Conservation (phyloP, 2,329 filamentous ascomycete genomes). For the Xylariaceae sp. region DNA sequence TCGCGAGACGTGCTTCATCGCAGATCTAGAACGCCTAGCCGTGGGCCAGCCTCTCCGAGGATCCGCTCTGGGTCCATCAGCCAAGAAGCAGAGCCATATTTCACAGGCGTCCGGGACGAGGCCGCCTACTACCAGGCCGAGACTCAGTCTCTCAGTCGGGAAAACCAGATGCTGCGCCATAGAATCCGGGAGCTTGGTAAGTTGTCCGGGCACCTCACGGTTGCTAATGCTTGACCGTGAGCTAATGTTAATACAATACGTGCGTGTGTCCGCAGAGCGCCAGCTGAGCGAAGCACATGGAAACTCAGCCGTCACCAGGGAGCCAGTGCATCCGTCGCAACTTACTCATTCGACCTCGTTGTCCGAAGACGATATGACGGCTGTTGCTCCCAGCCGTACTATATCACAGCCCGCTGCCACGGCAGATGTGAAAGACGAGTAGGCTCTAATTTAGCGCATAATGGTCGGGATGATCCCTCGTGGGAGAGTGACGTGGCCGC, state of each 20-base stretch:
- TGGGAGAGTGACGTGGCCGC: not conserved
- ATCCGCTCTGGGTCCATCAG: constrained; percentile 54
- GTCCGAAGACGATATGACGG: not conserved
- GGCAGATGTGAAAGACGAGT: not conserved
- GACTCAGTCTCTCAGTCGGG: constrained; percentile 68
- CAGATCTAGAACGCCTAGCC: constrained; percentile 55
- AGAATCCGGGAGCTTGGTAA: constrained; percentile 68
- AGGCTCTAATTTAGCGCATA: not conserved
- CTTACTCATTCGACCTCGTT: not conserved
- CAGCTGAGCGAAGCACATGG: not conserved
- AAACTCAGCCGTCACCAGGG: not conserved
- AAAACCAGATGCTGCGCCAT: constrained; percentile 77
- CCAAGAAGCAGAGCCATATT: constrained; percentile 53
- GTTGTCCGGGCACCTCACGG: not conserved
- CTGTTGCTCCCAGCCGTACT: not conserved
- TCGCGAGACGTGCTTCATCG: constrained; percentile 51
- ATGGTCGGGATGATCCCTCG: not conserved
- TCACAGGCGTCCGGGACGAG: constrained; percentile 64
- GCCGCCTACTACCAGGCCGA: constrained; percentile 77
- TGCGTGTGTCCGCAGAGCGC: not conserved
- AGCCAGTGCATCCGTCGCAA: not conserved
- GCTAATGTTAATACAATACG: constrained; percentile 34
- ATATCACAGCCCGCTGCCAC: not conserved
- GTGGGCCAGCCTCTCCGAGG: constrained; percentile 48
- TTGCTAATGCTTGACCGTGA: constrained; percentile 10